These are phyloP conservation scores for Kodamaea lidongshanica DNA, from an alignment of 805 yeast genomes.

Conservation along the genomic window DNA sequence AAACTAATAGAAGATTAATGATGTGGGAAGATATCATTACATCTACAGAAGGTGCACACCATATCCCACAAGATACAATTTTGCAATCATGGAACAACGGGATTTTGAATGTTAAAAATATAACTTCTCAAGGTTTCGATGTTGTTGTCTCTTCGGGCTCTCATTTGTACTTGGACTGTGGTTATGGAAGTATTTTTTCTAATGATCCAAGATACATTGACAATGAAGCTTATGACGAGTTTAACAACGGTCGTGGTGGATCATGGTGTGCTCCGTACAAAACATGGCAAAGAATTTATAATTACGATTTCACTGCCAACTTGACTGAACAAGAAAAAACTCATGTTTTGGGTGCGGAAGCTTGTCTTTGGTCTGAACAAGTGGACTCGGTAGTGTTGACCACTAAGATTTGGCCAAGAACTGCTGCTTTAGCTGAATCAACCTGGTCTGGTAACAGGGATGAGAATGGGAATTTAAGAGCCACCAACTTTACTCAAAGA, in stretches of 20 bases:
- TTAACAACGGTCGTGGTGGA: conserved; percentile 27
- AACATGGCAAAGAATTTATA: conserved; percentile 37
- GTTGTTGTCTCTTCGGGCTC: conserved; percentile 29
- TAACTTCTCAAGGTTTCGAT: conserved; percentile 30
- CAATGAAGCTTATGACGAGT: conserved; percentile 14
- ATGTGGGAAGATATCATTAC: conserved; percentile 38
- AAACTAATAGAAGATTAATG: conserved; percentile 18
- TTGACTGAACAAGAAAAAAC: conserved; percentile 22
- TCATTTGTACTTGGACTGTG: conserved; percentile 36
- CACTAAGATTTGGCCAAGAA: conserved; percentile 32
- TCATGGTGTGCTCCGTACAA: conserved; percentile 40
- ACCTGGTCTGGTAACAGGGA: conserved; percentile 37
- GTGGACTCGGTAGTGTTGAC: conserved; percentile 26
- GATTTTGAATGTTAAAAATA: conserved; percentile 16
- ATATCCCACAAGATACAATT: conserved; percentile 24
- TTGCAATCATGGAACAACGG: conserved; percentile 31
- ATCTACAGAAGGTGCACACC: conserved; percentile 15
- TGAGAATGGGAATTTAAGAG: conserved; percentile 21
- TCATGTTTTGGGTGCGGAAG: conserved; percentile 35
- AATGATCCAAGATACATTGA: conserved; percentile 29
- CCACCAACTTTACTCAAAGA: conserved; percentile 24
- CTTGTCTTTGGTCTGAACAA: conserved; percentile 35
- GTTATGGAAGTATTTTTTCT: conserved; percentile 30
- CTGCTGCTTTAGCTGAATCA: conserved; percentile 36
- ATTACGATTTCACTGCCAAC: conserved; percentile 24